Evolutionary conservation across 805 yeast genomes (phyloP), one percentile per base, ranked within the genome.

Genomic region (Candida ortonii): DNA sequence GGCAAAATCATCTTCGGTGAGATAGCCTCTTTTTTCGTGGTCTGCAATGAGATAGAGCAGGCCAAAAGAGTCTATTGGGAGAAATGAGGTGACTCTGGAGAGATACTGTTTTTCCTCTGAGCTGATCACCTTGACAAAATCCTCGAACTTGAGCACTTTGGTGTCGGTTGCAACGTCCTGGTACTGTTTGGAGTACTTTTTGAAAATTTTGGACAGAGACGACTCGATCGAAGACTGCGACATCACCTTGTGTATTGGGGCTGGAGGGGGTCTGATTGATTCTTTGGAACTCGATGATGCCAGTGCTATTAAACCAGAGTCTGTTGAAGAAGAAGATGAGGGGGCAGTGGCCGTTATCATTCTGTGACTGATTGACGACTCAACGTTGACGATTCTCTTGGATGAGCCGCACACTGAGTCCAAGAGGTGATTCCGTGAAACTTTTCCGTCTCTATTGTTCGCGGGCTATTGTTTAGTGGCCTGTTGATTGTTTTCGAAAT

Each of bases 41-140:
- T 90, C 97, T 11, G 95, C 86, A 17, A 87, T 78, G 37, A 83
- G 67, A 55, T 84, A 90, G 30, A 90, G 76, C 41, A 89, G 70
- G 5, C 83, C 84, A 57, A 76, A 77, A 4, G 83, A 71, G 44
- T 77, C 69, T 9, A 74, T 63, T 11, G 78, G 70, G 33, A 79
- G 68, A 16, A 55, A 51, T 4, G 59, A 39, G 5, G 57, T 41
- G 3, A 51, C 44, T 14, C 51, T 42, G 2, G 60, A 46, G 1
- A 54, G 30, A 27, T 36, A 37, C 16, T 40, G 49, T 46, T 68
- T 69, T 44, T 71, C 70, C 47, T 73, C 68, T 52, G 72, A 71
- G 9, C 61, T 56, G 21, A 71, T 50, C 16, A 75, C 65, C 23
- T 57, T 41, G 16, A 68, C 53, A 37, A 71, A 72, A 46, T 70